Conservation (phyloP, 75 land plant species). For the Cunninghamia lanceolata region DNA sequence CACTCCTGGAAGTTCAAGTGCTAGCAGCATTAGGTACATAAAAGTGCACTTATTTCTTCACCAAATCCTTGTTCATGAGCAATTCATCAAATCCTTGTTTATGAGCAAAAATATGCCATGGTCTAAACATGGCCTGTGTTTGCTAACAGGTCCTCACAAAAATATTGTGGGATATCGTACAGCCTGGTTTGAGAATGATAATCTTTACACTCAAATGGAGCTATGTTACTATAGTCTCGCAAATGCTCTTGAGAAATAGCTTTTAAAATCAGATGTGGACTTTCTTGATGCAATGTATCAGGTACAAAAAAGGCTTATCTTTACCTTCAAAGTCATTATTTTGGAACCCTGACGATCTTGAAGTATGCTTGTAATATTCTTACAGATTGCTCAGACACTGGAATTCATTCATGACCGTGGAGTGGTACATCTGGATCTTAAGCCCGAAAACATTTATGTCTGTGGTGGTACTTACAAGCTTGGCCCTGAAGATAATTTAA, state of each 20-base stretch:
- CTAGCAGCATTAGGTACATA: slow-evolving; percentile 85
- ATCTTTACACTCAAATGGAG: slow-evolving; percentile 95
- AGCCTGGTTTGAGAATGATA: slow-evolving; percentile 96
- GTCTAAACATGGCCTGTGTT: neutral
- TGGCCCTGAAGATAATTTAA: no score
- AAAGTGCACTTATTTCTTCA: neutral
- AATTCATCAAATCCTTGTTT: no score
- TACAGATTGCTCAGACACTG: no score
- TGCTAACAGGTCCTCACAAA: slow-evolving; percentile 65
- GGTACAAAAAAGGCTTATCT: slow-evolving; percentile 26
- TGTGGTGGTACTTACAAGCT: slow-evolving; percentile 73
- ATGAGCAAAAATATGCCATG: neutral
- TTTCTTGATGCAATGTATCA: slow-evolving; percentile 60
- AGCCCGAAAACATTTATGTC: no score
- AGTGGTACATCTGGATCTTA: no score
- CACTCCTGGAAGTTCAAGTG: slow-evolving; percentile 94
- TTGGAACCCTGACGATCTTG: no score
- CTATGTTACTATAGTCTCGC: slow-evolving; percentile 79
- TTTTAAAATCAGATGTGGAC: slow-evolving; percentile 34
- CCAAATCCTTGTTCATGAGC: no score
- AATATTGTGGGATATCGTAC: slow-evolving; percentile 82
- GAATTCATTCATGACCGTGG: no score
- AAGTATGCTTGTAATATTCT: no score
- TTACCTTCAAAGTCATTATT: neutral
- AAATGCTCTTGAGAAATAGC: slow-evolving; percentile 16